A percentile compares a stretch with the other conserved stretches of the same genome.
These are phyloP conservation scores for Coffea canephora DNA, from an alignment of 257 asterid species.

Conservation along the genomic window DNA sequence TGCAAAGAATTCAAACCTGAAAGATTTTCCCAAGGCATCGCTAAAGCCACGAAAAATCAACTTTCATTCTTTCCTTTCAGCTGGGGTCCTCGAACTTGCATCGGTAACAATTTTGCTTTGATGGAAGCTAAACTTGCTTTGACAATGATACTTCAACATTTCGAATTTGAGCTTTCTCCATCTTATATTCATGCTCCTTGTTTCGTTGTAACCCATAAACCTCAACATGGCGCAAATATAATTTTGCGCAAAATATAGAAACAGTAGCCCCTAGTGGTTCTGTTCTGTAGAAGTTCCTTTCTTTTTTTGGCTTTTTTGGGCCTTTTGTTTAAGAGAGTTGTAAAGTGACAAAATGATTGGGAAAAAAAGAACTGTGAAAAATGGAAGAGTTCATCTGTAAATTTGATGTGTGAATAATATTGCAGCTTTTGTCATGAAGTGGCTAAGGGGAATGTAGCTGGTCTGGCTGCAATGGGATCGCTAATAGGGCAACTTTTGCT, in stretches of 20 bases:
- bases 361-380: too few species aligned
- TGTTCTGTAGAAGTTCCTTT: too few species aligned
- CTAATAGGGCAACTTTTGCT: too few species aligned
- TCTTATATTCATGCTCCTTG: constrained; percentile 50
- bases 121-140: constrained; percentile 48
- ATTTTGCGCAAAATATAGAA: constrained; percentile 10
- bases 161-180: constrained; percentile 43
- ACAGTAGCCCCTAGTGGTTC: not conserved
- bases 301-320: too few species aligned
- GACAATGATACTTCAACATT: constrained; percentile 34
- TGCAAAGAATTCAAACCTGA: constrained; percentile 50
- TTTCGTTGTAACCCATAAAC: constrained; percentile 39
- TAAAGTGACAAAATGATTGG: too few species aligned
- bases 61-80: constrained; percentile 44
- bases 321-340: too few species aligned
- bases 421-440: too few species aligned
- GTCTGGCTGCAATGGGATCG: too few species aligned
- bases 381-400: too few species aligned
- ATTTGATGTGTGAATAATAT: too few species aligned
- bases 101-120: constrained; percentile 46
- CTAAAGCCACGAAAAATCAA: constrained; percentile 41
- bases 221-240: constrained; percentile 45
- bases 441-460: too few species aligned
- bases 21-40: constrained; percentile 45
- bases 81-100: constrained; percentile 50